A percentile compares a stretch with the other conserved stretches of the same genome.
Evolutionary conservation across 2,329 filamentous ascomycete species (phyloP).

Genomic region (Penicillium sp.): DNA sequence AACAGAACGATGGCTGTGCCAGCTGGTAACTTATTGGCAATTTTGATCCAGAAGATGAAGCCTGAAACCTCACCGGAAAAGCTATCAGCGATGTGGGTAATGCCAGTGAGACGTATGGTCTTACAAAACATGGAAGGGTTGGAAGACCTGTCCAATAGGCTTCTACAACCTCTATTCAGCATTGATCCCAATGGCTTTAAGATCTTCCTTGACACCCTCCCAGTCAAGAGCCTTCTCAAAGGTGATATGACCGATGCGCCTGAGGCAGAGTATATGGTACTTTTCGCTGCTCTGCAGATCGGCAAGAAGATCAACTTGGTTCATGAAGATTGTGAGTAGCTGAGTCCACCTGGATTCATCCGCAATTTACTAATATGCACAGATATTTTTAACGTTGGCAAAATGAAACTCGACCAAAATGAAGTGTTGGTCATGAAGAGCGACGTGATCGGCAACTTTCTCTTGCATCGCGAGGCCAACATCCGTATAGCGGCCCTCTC

Average conservation of each 20-base stretch:
- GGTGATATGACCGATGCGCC: constrained; percentile 48
- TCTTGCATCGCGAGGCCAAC: constrained; percentile 54
- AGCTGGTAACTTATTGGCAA: constrained; percentile 28
- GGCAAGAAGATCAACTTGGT: constrained; percentile 69
- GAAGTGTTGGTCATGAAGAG: constrained; percentile 34
- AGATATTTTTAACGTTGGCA: constrained; percentile 29
- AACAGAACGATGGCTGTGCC: constrained; percentile 29
- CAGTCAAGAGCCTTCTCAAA: constrained; percentile 49
- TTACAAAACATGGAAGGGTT: constrained; percentile 36
- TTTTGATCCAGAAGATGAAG: constrained; percentile 32
- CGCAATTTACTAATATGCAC: constrained; percentile 10
- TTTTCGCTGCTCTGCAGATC: constrained; percentile 65
- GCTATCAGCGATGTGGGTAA: constrained; percentile 35
- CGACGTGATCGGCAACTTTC: constrained; percentile 36
- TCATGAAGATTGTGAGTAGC: constrained; percentile 59
- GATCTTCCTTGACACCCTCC: constrained; percentile 57
- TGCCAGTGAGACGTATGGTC: constrained; percentile 36
- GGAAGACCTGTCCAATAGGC: constrained; percentile 36
- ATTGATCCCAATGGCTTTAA: constrained; percentile 34
- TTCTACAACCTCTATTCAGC: constrained; percentile 37
- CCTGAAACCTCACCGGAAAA: constrained; percentile 6
- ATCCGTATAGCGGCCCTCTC: constrained; percentile 79
- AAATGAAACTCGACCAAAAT: constrained; percentile 10
- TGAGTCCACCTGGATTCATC: constrained; percentile 2
- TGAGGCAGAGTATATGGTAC: constrained; percentile 56